A percentile compares a stretch with the other conserved stretches of the same genome.
phyloP scores from a whole-genome alignment of 2,329 filamentous ascomycete species.

The Blumeria hordei region DNA sequence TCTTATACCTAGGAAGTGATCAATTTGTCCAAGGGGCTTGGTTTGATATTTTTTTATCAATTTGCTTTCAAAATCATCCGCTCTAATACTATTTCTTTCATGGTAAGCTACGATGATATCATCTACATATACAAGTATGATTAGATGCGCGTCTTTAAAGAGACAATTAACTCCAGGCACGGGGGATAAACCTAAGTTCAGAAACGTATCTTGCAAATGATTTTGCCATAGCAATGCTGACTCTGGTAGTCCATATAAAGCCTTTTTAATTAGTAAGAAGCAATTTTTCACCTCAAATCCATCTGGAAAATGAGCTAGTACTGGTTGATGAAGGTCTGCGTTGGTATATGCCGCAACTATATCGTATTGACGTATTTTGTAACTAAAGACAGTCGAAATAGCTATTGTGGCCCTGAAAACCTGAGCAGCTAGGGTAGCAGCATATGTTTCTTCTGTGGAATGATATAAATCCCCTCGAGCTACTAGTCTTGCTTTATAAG shows the following conservation, averaged over 20 bases:
- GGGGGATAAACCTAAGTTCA: neutral
- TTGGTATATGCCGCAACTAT: neutral
- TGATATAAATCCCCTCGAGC: conserved; percentile 8
- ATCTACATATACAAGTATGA: neutral
- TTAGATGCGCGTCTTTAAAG: neutral
- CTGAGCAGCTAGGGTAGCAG: neutral
- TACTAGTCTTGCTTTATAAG: conserved; percentile 8
- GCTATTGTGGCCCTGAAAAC: neutral
- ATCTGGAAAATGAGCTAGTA: neutral
- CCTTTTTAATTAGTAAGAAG: conserved; percentile 1
- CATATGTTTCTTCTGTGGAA: conserved; percentile 1
- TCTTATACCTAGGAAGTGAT: neutral
- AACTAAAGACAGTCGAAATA: neutral
- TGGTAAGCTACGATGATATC: neutral
- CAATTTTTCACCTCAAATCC: neutral
- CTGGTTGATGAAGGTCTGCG: neutral
- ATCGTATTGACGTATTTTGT: neutral
- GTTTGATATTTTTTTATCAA: neutral
- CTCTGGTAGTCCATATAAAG: neutral
- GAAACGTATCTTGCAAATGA: neutral
- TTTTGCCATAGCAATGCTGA: neutral
- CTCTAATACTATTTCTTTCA: neutral
- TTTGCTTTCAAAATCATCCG: neutral
- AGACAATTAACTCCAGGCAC: neutral
- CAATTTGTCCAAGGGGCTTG: neutral